Conservation (phyloP, 345 rosid genomes). For the Draba incana region DNA sequence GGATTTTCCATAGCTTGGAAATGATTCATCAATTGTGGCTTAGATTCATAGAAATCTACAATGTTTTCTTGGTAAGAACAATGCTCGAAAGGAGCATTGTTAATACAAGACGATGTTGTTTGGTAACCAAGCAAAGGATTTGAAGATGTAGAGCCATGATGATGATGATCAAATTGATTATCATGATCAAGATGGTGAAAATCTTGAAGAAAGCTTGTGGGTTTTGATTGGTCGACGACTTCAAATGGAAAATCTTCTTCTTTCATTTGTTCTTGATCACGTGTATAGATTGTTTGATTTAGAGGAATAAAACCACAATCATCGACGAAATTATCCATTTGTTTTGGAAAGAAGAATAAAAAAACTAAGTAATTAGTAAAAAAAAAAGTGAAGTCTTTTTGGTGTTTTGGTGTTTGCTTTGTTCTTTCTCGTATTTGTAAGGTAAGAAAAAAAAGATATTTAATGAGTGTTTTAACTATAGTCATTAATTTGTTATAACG, state of each 20-base stretch:
- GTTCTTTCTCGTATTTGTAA: conserved; percentile 40
- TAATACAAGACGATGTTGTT: conserved; percentile 32
- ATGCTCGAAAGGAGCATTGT: conserved; percentile 54
- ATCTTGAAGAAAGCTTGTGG: conserved; percentile 56
- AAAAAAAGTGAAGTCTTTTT: conserved; percentile 26
- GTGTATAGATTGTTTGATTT: conserved; percentile 39
- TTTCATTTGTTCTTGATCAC: conserved; percentile 43
- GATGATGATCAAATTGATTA: conserved; percentile 37
- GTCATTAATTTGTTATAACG: conserved; percentile 40
- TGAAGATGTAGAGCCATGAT: conserved; percentile 46
- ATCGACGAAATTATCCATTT: conserved; percentile 38
- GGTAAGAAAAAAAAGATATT: conserved; percentile 33
- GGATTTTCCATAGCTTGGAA: conserved; percentile 30
- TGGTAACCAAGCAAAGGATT: conserved; percentile 48
- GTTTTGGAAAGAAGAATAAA: conserved; percentile 21
- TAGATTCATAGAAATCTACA: conserved; percentile 55
- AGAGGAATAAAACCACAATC: conserved; percentile 28
- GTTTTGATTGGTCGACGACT: conserved; percentile 42
- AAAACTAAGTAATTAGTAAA: conserved; percentile 43
- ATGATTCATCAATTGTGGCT: conserved; percentile 61
- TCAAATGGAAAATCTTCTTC: conserved; percentile 47
- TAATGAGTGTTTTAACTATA: conserved; percentile 26
- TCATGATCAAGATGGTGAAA: conserved; percentile 54
- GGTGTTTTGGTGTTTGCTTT: conserved; percentile 30
- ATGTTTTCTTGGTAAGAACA: conserved; percentile 44